Percentiles rank a stretch among this genome's conserved stretches.
Evolutionary conservation across 306 rosid species (phyloP).

Genomic region (Mucuna pruriens): DNA sequence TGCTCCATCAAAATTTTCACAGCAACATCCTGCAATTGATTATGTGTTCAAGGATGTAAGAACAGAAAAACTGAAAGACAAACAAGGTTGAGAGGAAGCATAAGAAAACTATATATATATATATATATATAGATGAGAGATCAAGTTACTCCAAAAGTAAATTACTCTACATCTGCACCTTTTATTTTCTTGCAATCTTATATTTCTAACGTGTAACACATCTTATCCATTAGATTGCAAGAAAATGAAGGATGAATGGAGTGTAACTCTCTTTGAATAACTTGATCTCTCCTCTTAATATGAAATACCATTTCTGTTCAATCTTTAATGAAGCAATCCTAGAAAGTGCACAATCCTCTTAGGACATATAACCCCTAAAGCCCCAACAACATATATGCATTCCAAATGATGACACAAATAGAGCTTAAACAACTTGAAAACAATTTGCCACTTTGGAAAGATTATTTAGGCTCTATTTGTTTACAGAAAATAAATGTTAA

Average conservation of each 20-base stretch:
- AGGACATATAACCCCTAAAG: background rate
- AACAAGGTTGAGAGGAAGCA: background rate
- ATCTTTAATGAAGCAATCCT: conserved; percentile 28
- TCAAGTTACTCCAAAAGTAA: no score
- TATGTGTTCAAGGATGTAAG: conserved; percentile 24
- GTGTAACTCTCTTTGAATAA: no score
- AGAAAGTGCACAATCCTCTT: background rate
- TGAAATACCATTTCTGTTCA: background rate
- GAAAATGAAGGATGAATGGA: no score
- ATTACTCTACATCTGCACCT: no score
- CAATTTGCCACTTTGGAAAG: conserved; percentile 15
- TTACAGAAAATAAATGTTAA: conserved; percentile 16
- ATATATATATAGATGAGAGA: no score
- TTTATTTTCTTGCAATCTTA: no score
- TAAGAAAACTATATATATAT: background rate
- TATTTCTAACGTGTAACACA: no score
- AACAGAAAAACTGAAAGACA: background rate
- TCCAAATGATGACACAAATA: conserved; percentile 24
- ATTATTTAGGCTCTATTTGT: conserved; percentile 10
- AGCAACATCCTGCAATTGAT: conserved; percentile 83
- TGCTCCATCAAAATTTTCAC: conserved; percentile 99
- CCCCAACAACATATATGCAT: conserved; percentile 25
- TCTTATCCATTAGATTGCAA: no score
- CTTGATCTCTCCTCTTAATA: no score
- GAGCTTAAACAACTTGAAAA: conserved; percentile 5